phyloP scores from a whole-genome alignment of 1,284 basidiomycete species.

The Fomitopsis betulina region DNA sequence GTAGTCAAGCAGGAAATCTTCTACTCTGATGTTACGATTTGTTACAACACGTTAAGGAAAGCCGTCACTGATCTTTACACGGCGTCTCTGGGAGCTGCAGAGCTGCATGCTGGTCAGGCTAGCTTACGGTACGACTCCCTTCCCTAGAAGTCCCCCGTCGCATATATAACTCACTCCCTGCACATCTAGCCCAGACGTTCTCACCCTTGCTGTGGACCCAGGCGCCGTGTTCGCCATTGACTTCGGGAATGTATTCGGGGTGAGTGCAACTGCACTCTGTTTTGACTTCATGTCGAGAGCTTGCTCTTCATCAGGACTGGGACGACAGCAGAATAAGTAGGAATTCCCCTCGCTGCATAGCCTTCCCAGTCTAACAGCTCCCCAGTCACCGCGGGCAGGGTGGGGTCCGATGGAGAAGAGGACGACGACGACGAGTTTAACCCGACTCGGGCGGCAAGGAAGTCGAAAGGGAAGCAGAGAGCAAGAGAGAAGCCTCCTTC shows the following conservation, averaged over 20 bases:
- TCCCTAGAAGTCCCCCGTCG: neutral
- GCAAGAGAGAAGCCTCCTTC: slow-evolving; percentile 20
- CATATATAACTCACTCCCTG: neutral
- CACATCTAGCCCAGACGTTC: slow-evolving; percentile 34
- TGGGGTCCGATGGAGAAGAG: slow-evolving; percentile 17
- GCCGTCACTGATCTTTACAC: slow-evolving; percentile 60
- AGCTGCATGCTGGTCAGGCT: slow-evolving; percentile 67
- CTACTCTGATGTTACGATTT: slow-evolving; percentile 72
- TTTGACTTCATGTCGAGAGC: neutral
- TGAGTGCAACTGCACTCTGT: slow-evolving; percentile 32
- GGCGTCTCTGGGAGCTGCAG: slow-evolving; percentile 35
- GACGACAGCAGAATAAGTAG: neutral
- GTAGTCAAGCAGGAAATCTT: slow-evolving; percentile 84
- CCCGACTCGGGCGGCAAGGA: slow-evolving; percentile 35
- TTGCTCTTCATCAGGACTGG: neutral
- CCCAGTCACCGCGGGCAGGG: neutral
- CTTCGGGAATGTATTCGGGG: slow-evolving; percentile 62
- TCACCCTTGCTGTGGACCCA: slow-evolving; percentile 58
- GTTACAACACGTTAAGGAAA: slow-evolving; percentile 70
- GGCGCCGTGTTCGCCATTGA: slow-evolving; percentile 49
- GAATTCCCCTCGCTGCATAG: neutral
- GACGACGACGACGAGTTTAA: slow-evolving; percentile 48
- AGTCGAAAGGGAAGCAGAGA: slow-evolving; percentile 29
- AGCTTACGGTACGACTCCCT: slow-evolving; percentile 46
- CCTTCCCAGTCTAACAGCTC: neutral